phyloP scores from a whole-genome alignment of 192 early-diverging fungal genomes.

The Coemansia sp. region DNA sequence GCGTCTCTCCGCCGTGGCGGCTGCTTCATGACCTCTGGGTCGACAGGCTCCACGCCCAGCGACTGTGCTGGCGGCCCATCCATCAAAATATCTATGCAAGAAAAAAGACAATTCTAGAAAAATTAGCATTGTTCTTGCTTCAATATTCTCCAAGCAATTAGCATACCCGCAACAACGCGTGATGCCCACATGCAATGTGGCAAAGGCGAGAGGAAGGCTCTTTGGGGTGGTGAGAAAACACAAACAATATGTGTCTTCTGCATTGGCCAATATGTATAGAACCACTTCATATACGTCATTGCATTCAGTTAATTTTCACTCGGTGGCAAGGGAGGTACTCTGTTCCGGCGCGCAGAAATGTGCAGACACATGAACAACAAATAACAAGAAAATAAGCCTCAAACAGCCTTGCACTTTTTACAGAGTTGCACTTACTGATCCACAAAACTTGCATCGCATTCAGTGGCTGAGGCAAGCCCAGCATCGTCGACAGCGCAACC shows the following conservation, averaged over 20 bases:
- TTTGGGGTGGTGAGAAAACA: not conserved
- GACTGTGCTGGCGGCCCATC: slow-evolving; percentile 98
- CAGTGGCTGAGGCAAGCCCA: slow-evolving; percentile 85
- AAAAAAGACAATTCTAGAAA: slow-evolving; percentile 2
- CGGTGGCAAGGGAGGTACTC: slow-evolving; percentile 1
- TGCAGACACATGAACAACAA: slow-evolving; percentile 1
- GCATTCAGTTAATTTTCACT: not conserved
- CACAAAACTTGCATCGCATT: slow-evolving; percentile 99
- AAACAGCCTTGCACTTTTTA: not conserved
- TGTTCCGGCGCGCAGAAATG: slow-evolving; percentile 3
- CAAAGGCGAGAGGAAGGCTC: not conserved
- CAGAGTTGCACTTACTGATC: slow-evolving; percentile 70
- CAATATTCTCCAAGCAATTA: not conserved
- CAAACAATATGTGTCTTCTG: not conserved
- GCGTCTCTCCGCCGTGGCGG: slow-evolving; percentile 79
- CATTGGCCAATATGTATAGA: slow-evolving; percentile 1
- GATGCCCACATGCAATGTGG: not conserved
- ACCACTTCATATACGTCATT: not conserved
- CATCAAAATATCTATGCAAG: slow-evolving; percentile 86
- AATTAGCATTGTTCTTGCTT: too few species aligned
- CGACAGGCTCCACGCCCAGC: slow-evolving; percentile 90
- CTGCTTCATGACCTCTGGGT: slow-evolving; percentile 85
- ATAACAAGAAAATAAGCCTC: not conserved
- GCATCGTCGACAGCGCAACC: slow-evolving; percentile 82
- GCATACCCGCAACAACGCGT: not conserved